A percentile compares a stretch with the other conserved stretches of the same genome.
Conservation (phyloP, 73 alveolate species). For the Stentor coeruleus region DNA sequence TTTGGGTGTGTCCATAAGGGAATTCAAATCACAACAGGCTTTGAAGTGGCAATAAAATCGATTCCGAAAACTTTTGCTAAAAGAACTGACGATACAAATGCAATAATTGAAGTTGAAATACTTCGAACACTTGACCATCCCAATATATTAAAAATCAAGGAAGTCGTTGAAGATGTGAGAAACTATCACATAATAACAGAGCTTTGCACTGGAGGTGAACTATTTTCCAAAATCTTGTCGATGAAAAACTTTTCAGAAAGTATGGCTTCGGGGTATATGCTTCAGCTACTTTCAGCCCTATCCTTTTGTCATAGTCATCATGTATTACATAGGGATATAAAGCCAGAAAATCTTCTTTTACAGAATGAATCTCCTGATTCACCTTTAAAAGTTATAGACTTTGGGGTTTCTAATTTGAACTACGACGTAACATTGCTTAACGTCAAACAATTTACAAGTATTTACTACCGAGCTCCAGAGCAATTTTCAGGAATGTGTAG, state of each 20-base stretch:
- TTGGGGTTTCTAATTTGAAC: conserved; percentile 49
- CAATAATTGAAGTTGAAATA: conserved; percentile 31
- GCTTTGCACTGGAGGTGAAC: conserved; percentile 39
- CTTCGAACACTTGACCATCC: conserved; percentile 45
- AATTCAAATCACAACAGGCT: conserved; percentile 31
- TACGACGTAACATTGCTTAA: neutral
- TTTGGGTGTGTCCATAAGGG: conserved; percentile 31
- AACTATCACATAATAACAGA: conserved; percentile 43
- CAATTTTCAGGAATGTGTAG: conserved; percentile 34
- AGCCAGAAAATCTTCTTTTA: conserved; percentile 62
- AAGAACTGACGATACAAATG: conserved; percentile 32
- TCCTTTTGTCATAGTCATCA: conserved; percentile 49
- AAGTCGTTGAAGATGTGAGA: conserved; percentile 27
- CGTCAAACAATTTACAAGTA: conserved; percentile 13
- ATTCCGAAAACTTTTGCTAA: conserved; percentile 11
- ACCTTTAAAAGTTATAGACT: conserved; percentile 53
- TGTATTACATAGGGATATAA: conserved; percentile 67
- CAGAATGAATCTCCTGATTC: conserved; percentile 36
- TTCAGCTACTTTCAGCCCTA: conserved; percentile 45
- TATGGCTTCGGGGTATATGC: conserved; percentile 33
- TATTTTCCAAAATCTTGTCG: conserved; percentile 41
- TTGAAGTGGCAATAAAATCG: conserved; percentile 36
- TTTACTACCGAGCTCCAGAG: conserved; percentile 57
- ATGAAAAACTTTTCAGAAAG: conserved; percentile 39
- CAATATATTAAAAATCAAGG: conserved; percentile 39